Percentiles rank a stretch among this genome's conserved stretches.
Evolutionary conservation across 1,139 yeast species (phyloP).

Genomic region (Taphrina flavorubra): DNA sequence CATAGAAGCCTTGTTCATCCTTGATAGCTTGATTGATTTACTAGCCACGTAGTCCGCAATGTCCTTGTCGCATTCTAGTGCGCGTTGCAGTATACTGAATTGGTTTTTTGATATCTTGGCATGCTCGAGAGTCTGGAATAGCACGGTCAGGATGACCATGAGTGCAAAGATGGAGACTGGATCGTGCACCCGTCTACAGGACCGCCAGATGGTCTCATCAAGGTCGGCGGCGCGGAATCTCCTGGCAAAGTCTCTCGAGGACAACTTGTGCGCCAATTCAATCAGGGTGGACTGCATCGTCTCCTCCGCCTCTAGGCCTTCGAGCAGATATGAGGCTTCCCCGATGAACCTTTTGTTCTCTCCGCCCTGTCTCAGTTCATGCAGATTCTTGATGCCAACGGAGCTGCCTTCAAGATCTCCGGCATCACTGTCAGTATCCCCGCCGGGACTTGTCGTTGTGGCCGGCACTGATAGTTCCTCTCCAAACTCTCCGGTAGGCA

Average conservation of each 20-base stretch:
- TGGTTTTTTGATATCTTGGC: not conserved
- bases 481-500: slow-evolving; percentile 5
- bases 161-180: slow-evolving; percentile 17
- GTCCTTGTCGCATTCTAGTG: slow-evolving; percentile 11
- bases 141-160: slow-evolving; percentile 21
- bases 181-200: slow-evolving; percentile 7
- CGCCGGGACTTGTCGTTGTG: slow-evolving; percentile 1
- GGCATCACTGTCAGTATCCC: slow-evolving; percentile 18
- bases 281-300: slow-evolving; percentile 24
- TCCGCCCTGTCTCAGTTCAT: slow-evolving; percentile 55
- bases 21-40: slow-evolving; percentile 7
- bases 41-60: slow-evolving; percentile 2
- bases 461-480: not conserved
- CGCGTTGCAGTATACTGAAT: not conserved
- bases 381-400: slow-evolving; percentile 46
- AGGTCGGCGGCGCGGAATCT: slow-evolving; percentile 24
- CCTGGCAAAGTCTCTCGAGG: slow-evolving; percentile 27
- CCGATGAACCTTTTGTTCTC: slow-evolving; percentile 51
- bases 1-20: slow-evolving; percentile 3
- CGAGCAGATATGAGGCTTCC: slow-evolving; percentile 53
- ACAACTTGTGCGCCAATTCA: slow-evolving; percentile 19
- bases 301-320: slow-evolving; percentile 49
- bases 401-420: not conserved
- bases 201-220: slow-evolving; percentile 12
- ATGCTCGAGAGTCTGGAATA: not conserved